Base-by-base conservation (phyloP, 805 yeast genomes). In the Saturnispora quitensis region DNA sequence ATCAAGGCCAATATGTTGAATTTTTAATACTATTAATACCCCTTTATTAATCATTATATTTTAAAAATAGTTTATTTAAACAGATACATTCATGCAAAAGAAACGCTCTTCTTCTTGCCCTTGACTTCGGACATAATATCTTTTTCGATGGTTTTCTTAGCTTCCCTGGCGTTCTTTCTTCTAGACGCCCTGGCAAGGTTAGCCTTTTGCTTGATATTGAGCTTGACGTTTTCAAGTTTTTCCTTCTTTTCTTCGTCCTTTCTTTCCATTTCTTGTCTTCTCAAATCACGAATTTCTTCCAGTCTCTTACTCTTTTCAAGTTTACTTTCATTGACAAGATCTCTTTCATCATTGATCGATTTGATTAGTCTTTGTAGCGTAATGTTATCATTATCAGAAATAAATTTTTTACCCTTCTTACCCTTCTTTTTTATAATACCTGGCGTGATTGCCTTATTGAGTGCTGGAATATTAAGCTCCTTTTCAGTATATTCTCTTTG, bases 261-360 rank as follows among this genome's bases (percentile, higher is more conserved):
- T 64, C 84, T 73, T 65, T 91, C 97, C 58, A 91, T 79, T 66
- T 93, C 98, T 68, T 83, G 76, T 62, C 88, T 80, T 71, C 86
- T 88, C 57, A 89, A 72, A 43, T 89, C 96, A 62, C 99, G 77
- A 53, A 91, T 79, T 59, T 87, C 95, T 67, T 91, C 97, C 46
- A 93, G 73, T 67, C 95, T 82, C 63, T 87, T 80, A 0, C 96
- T 83, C 63, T 87, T 88, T 64, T 91, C 99, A 52, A 93, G 73
- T 68, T 89, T 93, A 58, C 96, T 85, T 62, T 90, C 96, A 60
- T 84, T 82, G 8, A 80, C 77, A 43, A 78, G 76, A 55, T 91
- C 97, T 57, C 82, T 75, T 55, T 83, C 79, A 63, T 89, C 95
- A 60, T 89, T 89, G 51, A 93, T 89, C 33, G 84, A 80, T 57